Percentiles rank a stretch among this genome's conserved stretches.
Evolutionary conservation across 768 basidiomycete species (phyloP).

Genomic region (Imleria badia): DNA sequence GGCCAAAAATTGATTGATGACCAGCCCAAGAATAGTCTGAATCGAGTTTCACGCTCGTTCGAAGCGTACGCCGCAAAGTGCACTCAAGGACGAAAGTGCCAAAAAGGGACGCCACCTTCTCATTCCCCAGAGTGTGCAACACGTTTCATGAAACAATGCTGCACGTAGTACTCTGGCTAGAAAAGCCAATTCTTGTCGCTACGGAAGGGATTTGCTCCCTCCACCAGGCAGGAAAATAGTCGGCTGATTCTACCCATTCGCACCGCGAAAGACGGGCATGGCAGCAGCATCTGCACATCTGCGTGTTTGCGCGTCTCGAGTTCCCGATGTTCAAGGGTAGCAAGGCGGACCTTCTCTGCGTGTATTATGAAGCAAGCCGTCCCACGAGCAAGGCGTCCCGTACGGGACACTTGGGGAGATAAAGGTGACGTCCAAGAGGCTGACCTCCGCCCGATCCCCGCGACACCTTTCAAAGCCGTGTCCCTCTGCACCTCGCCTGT

Average conservation of each 20-base stretch:
- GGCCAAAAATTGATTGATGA: constrained; percentile 3
- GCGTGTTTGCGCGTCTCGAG: too few species aligned
- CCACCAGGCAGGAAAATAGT: too few species aligned
- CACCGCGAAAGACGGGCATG: too few species aligned
- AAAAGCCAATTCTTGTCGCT: background rate
- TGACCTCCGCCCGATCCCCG: constrained; percentile 48
- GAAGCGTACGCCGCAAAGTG: constrained; percentile 26
- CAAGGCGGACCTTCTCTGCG: rapidly evolving
- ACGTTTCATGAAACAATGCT: background rate
- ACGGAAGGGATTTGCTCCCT: too few species aligned
- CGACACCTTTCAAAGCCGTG: constrained; percentile 51
- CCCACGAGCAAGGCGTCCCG: constrained; percentile 15
- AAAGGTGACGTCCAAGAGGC: background rate
- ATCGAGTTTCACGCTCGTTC: constrained; percentile 28
- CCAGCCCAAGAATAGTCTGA: constrained; percentile 35
- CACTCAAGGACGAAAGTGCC: constrained; percentile 26
- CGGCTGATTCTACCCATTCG: too few species aligned
- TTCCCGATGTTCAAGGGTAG: too few species aligned
- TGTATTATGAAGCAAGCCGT: rapidly evolving
- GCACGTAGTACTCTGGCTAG: constrained; percentile 2
- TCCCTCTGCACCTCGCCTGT: constrained; percentile 19
- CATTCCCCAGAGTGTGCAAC: constrained; percentile 18
- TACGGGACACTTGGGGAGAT: constrained; percentile 17
- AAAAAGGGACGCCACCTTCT: constrained; percentile 10
- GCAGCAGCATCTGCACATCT: too few species aligned